phyloP scores from a whole-genome alignment of 129 eudicot species.

The Deinandra increscens region DNA sequence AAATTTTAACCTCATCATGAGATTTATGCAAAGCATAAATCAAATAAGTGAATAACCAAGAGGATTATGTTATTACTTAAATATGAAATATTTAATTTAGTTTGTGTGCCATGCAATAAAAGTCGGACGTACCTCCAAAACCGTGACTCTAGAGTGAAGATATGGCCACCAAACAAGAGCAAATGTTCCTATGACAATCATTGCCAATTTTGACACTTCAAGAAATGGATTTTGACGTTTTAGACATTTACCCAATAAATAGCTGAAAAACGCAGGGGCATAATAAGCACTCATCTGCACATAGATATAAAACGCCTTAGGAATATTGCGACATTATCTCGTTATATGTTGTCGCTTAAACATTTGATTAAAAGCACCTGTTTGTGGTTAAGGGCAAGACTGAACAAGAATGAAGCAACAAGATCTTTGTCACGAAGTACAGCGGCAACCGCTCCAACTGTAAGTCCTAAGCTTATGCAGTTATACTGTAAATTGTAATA shows the following conservation, averaged over 20 bases:
- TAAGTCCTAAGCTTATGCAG: slow-evolving; percentile 89
- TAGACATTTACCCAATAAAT: slow-evolving; percentile 75
- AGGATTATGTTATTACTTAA: background rate
- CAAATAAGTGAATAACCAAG: background rate
- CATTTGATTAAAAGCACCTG: slow-evolving; percentile 48
- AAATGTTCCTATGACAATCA: slow-evolving; percentile 79
- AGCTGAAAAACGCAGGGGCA: slow-evolving; percentile 90
- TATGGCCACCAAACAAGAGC: slow-evolving; percentile 91
- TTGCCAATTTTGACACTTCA: slow-evolving; percentile 74
- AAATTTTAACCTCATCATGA: background rate
- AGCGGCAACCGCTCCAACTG: slow-evolving; percentile 61
- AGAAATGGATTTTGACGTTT: slow-evolving; percentile 65
- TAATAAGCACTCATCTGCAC: slow-evolving; percentile 97
- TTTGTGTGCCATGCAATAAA: background rate
- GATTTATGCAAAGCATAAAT: slow-evolving; percentile 19
- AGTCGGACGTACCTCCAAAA: slow-evolving; percentile 55
- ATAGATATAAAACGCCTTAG: slow-evolving; percentile 13
- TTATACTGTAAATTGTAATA: slow-evolving; percentile 53
- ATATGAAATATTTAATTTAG: background rate
- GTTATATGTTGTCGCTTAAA: background rate
- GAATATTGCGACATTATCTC: background rate
- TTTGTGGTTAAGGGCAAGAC: slow-evolving; percentile 81
- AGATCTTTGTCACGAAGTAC: slow-evolving; percentile 45
- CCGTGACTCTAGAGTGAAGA: slow-evolving; percentile 62
- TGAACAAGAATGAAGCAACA: slow-evolving; percentile 60